These are phyloP conservation scores for Amanita jacksonii DNA, from an alignment of 768 basidiomycete species.

Conservation along the genomic window DNA sequence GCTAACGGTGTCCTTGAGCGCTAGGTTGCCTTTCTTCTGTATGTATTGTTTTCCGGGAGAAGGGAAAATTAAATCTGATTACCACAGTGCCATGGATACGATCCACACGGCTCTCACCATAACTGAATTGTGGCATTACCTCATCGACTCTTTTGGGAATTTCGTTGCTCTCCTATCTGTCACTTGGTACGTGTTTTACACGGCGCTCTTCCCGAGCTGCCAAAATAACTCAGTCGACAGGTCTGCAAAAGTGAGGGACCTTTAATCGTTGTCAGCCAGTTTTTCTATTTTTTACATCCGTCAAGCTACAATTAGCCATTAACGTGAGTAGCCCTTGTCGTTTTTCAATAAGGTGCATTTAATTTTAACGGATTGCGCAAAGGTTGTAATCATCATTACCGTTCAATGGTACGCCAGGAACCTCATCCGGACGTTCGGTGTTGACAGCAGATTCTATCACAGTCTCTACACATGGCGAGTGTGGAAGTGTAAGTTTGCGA, in stretches of 20 bases:
- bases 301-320: not conserved
- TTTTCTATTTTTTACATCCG: no score
- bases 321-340: not conserved
- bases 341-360: no score
- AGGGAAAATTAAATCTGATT: not conserved
- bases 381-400: not conserved
- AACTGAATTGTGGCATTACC: not conserved
- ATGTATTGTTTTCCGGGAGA: not conserved
- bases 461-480: not conserved
- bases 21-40: not conserved
- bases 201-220: no score
- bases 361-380: not conserved
- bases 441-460: not conserved
- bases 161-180: not conserved
- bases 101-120: not conserved
- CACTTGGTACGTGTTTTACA: not conserved
- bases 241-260: no score
- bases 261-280: no score
- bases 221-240: no score
- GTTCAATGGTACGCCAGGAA: not conserved
- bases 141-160: conserved; percentile 2
- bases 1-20: not conserved
- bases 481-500: not conserved
- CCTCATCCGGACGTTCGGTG: no score
- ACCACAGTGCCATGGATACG: not conserved